Conservation (phyloP, 495 filamentous ascomycete genomes). For the Entonaema liquescens region DNA sequence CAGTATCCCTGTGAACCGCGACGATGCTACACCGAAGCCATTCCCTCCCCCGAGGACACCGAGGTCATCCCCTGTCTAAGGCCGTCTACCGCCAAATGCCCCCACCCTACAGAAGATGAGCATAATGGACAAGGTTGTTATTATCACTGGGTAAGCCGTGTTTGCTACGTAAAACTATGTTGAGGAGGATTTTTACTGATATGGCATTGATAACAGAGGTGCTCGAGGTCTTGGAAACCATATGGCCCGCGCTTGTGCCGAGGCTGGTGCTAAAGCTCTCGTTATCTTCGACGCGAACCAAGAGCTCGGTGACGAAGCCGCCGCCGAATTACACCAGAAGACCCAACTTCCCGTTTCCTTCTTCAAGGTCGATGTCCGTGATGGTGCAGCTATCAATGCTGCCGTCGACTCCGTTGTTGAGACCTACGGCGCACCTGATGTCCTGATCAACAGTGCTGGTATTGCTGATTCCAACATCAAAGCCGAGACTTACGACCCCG, state of each 20-base stretch:
- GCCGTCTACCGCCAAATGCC: conserved; percentile 59
- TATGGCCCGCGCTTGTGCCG: conserved; percentile 78
- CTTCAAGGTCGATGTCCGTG: conserved; percentile 80
- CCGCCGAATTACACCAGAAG: conserved; percentile 70
- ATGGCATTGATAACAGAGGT: conserved; percentile 58
- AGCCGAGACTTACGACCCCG: conserved; percentile 64
- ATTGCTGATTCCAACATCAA: conserved; percentile 75
- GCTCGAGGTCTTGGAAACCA: conserved; percentile 78
- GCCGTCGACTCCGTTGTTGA: conserved; percentile 67
- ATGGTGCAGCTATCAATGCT: conserved; percentile 67
- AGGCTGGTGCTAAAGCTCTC: conserved; percentile 75
- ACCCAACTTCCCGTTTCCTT: conserved; percentile 76
- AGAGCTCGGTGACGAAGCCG: conserved; percentile 73
- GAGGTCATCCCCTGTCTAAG: conserved; percentile 55
- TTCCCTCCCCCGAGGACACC: conserved; percentile 46
- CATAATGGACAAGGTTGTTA: conserved; percentile 71
- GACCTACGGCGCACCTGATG: conserved; percentile 71
- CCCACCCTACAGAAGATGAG: conserved; percentile 69
- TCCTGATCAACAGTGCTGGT: conserved; percentile 84
- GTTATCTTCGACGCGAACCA: conserved; percentile 79
- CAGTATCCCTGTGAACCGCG: conserved; percentile 79
- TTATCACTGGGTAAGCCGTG: conserved; percentile 72
- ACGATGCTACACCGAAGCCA: conserved; percentile 50
- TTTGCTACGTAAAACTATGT: conserved; percentile 14
- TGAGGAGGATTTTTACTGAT: conserved; percentile 32